phyloP scores from a whole-genome alignment of 192 early-diverging fungal species.

The Backusella australiensis region DNA sequence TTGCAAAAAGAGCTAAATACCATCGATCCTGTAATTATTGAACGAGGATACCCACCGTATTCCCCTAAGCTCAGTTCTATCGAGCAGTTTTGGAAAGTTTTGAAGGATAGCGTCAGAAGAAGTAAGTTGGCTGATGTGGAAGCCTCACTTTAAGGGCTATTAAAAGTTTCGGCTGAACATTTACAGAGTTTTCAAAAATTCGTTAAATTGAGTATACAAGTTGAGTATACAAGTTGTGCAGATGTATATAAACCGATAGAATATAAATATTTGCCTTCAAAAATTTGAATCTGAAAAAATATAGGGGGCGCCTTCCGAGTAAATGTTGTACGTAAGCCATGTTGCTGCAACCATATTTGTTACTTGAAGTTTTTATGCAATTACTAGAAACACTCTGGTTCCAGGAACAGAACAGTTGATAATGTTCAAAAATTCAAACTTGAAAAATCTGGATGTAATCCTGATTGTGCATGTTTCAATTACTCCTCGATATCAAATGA shows the following conservation, averaged over 20 bases:
- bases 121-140: neutral
- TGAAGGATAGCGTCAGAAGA: neutral
- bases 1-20: neutral
- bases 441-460: neutral
- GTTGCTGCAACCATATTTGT: neutral
- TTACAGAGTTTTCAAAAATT: neutral
- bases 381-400: neutral
- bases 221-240: neutral
- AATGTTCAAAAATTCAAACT: neutral
- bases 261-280: neutral
- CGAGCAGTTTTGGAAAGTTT: neutral
- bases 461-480: neutral
- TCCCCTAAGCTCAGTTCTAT: neutral
- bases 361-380: neutral
- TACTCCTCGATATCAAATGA: neutral
- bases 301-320: neutral
- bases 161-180: neutral
- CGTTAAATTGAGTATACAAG: neutral
- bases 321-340: neutral
- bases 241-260: neutral
- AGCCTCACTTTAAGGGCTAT: neutral
- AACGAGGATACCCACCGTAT: slow-evolving; percentile 4
- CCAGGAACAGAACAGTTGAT: neutral
- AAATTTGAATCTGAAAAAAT: neutral
- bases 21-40: slow-evolving; percentile 4